Percentiles rank a stretch among this genome's conserved stretches.
Evolutionary conservation across 176 grass and related monocot genomes (phyloP).

Genomic region (Oryza meyeriana): DNA sequence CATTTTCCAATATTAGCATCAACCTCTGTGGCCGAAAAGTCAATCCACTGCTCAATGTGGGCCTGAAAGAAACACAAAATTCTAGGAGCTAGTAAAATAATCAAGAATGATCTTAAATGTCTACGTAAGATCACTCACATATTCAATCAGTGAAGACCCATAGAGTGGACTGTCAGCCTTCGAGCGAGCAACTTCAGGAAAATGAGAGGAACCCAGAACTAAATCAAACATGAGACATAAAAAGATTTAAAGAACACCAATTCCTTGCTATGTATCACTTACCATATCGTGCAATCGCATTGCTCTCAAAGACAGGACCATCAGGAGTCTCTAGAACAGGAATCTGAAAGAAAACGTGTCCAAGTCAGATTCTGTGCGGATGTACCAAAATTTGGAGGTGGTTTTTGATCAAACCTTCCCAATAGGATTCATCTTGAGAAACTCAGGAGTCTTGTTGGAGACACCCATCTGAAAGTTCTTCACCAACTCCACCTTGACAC

Average conservation of each 20-base stretch:
- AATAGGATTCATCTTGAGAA: conserved; percentile 80
- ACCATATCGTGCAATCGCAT: conserved; percentile 80
- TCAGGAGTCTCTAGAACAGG: conserved; percentile 85
- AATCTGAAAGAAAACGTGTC: conserved; percentile 31
- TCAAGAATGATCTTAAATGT: neutral
- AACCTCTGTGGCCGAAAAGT: conserved; percentile 63
- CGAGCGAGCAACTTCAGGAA: conserved; percentile 55
- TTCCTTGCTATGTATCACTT: neutral
- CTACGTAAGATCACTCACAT: conserved; percentile 50
- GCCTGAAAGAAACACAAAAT: conserved; percentile 40
- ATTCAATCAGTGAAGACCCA: conserved; percentile 78
- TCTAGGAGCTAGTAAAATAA: neutral
- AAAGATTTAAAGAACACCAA: neutral
- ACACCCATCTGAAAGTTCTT: conserved; percentile 89
- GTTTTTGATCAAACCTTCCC: conserved; percentile 53
- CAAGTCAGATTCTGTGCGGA: neutral
- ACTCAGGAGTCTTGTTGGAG: conserved; percentile 70
- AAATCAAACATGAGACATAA: neutral
- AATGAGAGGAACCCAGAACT: neutral
- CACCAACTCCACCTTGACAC: conserved; percentile 54
- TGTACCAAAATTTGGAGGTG: neutral
- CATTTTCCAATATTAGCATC: conserved; percentile 58
- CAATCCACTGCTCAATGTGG: conserved; percentile 79
- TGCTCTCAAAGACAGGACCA: conserved; percentile 77
- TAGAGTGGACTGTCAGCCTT: conserved; percentile 69